These are phyloP conservation scores for Aphanomyces cochlioides DNA, from an alignment of 352 stramenopile species.

Conservation along the genomic window DNA sequence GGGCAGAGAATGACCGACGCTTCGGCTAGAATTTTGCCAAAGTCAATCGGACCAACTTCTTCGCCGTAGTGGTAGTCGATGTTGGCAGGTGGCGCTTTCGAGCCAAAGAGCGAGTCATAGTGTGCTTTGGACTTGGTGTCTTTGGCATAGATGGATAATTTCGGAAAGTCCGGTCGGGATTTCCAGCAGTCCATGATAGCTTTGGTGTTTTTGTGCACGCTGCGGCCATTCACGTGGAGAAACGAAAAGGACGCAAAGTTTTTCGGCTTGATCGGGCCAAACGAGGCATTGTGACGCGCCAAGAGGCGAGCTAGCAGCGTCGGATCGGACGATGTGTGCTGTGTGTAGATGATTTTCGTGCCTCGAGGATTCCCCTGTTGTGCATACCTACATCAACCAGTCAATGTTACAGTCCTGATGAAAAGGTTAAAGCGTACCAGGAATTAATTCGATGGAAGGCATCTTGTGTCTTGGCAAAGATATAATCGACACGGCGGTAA, in stretches of 20 bases:
- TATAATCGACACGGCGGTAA: conserved; percentile 48
- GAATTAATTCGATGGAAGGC: conserved; percentile 42
- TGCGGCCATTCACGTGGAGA: conserved; percentile 27
- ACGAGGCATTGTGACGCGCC: neutral
- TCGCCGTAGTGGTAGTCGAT: conserved; percentile 16
- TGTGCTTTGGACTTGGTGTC: conserved; percentile 38
- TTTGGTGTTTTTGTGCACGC: conserved; percentile 44
- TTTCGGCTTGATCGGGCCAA: conserved; percentile 5
- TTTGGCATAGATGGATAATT: conserved; percentile 39
- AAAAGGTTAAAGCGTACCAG: conserved; percentile 30
- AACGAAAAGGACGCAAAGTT: conserved; percentile 1
- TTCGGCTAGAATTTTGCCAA: conserved; percentile 27
- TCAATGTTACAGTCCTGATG: neutral
- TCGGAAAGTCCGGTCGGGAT: conserved; percentile 35
- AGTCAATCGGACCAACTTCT: neutral
- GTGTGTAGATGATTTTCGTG: conserved; percentile 50
- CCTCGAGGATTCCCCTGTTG: conserved; percentile 55
- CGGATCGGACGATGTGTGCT: conserved; percentile 55
- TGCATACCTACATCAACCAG: conserved; percentile 32
- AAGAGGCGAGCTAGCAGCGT: conserved; percentile 37
- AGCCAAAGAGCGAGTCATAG: conserved; percentile 33
- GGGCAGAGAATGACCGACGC: conserved; percentile 29
- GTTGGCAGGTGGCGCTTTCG: neutral
- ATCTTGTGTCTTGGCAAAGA: conserved; percentile 59
- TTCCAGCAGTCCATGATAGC: conserved; percentile 48